Conservation (phyloP, 768 basidiomycete species). For the Obba rivulosa region DNA sequence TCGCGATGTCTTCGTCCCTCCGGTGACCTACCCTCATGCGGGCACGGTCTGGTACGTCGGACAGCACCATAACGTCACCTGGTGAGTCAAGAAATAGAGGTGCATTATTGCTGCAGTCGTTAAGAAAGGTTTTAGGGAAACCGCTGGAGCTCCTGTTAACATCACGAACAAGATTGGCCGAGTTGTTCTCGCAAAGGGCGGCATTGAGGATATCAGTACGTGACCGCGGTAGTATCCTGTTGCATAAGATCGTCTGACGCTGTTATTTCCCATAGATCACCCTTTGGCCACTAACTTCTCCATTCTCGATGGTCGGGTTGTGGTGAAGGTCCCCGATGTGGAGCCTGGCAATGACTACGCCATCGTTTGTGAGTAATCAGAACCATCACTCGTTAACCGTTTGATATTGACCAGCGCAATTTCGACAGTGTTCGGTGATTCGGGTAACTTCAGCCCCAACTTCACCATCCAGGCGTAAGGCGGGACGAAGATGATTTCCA, state of each 20-base stretch:
- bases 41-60: conserved; percentile 41
- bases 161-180: conserved; percentile 34
- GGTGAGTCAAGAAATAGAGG: conserved; percentile 27
- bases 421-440: conserved; percentile 41
- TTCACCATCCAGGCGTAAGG: conserved; percentile 26
- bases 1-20: conserved; percentile 46
- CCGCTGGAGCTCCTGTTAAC: conserved; percentile 30
- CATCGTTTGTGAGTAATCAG: conserved; percentile 36
- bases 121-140: conserved; percentile 27
- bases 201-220: conserved; percentile 29
- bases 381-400: background rate
- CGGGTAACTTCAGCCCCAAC: conserved; percentile 35
- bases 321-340: conserved; percentile 34
- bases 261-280: conserved; percentile 16
- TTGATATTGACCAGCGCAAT: background rate
- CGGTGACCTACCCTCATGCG: conserved; percentile 38
- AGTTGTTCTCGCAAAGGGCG: conserved; percentile 22
- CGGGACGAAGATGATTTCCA: too few relatives aligned
- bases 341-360: conserved; percentile 27
- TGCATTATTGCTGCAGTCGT: background rate
- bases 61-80: conserved; percentile 41
- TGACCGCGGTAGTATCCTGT: background rate
- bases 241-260: background rate
- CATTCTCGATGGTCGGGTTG: conserved; percentile 29
- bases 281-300: conserved; percentile 31